Conservation (phyloP, 139 green algal species). For the Desmodesmus armatus region DNA sequence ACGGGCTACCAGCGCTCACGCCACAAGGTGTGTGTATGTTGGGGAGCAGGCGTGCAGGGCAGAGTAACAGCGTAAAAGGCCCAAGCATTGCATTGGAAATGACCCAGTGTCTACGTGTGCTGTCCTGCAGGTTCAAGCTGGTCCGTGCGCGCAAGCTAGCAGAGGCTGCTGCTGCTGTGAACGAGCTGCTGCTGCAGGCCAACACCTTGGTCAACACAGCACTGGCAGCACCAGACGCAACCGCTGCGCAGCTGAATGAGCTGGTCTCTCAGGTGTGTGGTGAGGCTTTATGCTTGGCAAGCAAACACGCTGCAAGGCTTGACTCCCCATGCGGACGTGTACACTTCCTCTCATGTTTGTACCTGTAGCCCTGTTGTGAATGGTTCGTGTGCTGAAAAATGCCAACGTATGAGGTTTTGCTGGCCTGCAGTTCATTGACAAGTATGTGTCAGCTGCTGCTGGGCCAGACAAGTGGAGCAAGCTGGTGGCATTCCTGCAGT, state of each 20-base stretch:
- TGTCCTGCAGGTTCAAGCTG: constrained; percentile 47
- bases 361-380: background rate
- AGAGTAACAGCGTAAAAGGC: no score
- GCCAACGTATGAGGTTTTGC: background rate
- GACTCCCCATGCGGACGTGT: background rate
- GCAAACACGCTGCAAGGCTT: background rate
- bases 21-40: no score
- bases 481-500: constrained; percentile 33
- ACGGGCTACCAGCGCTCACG: no score
- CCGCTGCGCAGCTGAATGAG: background rate
- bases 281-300: background rate
- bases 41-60: no score
- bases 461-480: constrained; percentile 32
- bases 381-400: background rate
- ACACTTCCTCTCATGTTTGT: background rate
- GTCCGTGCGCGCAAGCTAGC: constrained; percentile 43
- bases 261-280: background rate
- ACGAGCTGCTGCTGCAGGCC: constrained; percentile 39
- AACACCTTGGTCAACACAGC: constrained; percentile 1
- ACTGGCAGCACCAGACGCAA: background rate
- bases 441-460: constrained; percentile 18
- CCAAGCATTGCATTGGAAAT: no score
- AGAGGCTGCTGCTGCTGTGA: constrained; percentile 26
- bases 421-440: constrained; percentile 28
- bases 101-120: background rate